phyloP scores from a whole-genome alignment of 2,329 filamentous ascomycete species.

The Atkinsonella hypoxylon region DNA sequence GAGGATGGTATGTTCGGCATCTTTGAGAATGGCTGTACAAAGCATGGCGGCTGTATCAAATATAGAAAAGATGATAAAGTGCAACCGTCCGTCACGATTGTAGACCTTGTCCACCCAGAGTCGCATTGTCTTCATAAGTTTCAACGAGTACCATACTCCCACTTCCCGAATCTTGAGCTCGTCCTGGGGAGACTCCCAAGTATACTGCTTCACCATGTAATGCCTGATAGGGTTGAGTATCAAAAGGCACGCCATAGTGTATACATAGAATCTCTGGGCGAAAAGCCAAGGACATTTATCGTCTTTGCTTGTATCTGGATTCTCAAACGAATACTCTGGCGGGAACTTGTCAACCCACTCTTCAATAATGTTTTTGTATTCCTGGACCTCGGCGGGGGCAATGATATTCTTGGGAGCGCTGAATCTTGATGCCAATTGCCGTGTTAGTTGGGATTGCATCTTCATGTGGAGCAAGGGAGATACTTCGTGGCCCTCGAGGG shows the following conservation, averaged over 20 bases:
- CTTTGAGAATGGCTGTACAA: slow-evolving; percentile 38
- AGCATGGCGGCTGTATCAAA: slow-evolving; percentile 39
- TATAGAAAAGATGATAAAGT: slow-evolving; percentile 37
- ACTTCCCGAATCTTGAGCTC: slow-evolving; percentile 24
- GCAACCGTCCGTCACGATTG: slow-evolving; percentile 34
- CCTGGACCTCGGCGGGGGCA: slow-evolving; percentile 15
- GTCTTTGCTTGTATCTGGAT: slow-evolving; percentile 30
- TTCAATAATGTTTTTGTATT: slow-evolving; percentile 21
- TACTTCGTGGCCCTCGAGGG: slow-evolving; percentile 15
- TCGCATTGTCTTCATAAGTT: slow-evolving; percentile 26
- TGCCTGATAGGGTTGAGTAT: slow-evolving; percentile 34
- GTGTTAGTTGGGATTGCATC: slow-evolving; percentile 16
- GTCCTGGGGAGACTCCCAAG: slow-evolving; percentile 14
- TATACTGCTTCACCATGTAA: slow-evolving; percentile 28
- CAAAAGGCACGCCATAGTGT: slow-evolving; percentile 31
- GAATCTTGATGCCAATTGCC: slow-evolving; percentile 14
- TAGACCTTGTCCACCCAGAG: slow-evolving; percentile 30
- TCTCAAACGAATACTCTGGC: slow-evolving; percentile 23
- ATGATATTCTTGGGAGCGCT: slow-evolving; percentile 15
- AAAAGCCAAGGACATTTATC: slow-evolving; percentile 26
- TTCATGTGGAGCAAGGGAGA: slow-evolving; percentile 20
- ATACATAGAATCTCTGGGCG: slow-evolving; percentile 34
- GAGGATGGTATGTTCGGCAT: slow-evolving; percentile 25
- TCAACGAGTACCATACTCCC: slow-evolving; percentile 30
- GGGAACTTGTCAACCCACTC: slow-evolving; percentile 31